These are phyloP conservation scores for Wickerhamomyces sp. DNA, from an alignment of 1,139 yeast genomes.

Conservation along the genomic window DNA sequence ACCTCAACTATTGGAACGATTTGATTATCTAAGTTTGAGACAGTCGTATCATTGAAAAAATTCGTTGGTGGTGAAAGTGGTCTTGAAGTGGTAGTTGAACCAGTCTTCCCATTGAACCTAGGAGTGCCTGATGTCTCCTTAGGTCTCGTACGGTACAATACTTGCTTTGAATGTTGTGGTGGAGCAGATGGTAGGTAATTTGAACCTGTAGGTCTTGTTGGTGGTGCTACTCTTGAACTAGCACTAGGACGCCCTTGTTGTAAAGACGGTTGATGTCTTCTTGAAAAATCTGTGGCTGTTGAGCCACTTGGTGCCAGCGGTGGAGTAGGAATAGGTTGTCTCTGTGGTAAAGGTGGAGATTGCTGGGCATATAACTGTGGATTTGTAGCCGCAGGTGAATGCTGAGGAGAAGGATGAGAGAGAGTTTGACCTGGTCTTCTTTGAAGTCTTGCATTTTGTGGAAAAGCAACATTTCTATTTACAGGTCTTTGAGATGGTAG, in stretches of 20 bases:
- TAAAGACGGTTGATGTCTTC: not conserved
- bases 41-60: not conserved
- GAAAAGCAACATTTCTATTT: too few relatives aligned
- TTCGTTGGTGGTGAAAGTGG: slow-evolving; percentile 2
- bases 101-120: too few relatives aligned
- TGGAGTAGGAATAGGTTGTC: not conserved
- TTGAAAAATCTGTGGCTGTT: not conserved
- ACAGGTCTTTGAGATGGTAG: too few relatives aligned
- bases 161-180: too few relatives aligned
- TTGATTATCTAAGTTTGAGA: not conserved
- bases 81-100: too few relatives aligned
- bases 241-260: too few relatives aligned
- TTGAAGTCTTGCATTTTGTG: too few relatives aligned
- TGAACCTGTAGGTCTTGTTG: too few relatives aligned
- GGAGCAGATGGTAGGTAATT: too few relatives aligned
- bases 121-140: too few relatives aligned
- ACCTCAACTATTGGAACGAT: not conserved
- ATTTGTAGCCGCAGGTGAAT: not conserved
- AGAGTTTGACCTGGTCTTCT: not conserved
- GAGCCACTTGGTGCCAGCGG: not conserved
- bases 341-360: not conserved
- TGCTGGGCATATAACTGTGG: not conserved
- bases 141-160: too few relatives aligned
- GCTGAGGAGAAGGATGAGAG: not conserved
- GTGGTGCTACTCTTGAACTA: too few relatives aligned